Base-by-base conservation (phyloP, 768 basidiomycete species). In the Crucibulum laeve region DNA sequence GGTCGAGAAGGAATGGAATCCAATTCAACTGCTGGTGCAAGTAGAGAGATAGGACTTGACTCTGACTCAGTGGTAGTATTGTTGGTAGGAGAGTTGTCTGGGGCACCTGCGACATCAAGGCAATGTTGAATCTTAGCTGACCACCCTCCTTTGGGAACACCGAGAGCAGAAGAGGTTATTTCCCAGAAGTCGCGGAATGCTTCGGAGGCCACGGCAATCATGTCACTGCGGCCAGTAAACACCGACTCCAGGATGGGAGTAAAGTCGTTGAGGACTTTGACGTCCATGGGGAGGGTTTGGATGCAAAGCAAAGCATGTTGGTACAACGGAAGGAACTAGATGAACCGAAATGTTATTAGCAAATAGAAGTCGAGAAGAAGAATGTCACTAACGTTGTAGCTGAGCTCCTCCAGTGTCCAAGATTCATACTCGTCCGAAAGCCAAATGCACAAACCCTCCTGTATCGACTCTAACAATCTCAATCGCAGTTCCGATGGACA, bases 171-270 rank as follows among this genome's bases (percentile, higher is more conserved):
- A 47, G 71, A 86, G 2, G 69, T 67, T 1, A 64, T 51, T 13
- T 68, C 57, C 87, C 87, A 89, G 55, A 83, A 84, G 23, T 77
- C 76, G 5, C 56, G 56, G 53, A 90, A 87, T 2, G 79, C 69
- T 4, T 78, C 74, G 10, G 60, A 57, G 3, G 73, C 65, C 2
- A 65, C 55, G 0, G 50, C 52, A 3, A 74, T 71, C 42, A 76
- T 80, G 39, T 74, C 71, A 5, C 55, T 43, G 4, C 79, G 71
- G 13, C 79, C 74, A 23, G 53, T 49, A 50, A 91, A 84, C 19
- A 76, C 74, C 2, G 84, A 76, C 47, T 71, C 75, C 5, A 90
- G 53, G 2, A 87, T 52, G 4, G 71, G 57, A 0, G 68, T 63
- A n/a, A 85, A 60, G 1, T 56, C 48, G n/a, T 70, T 64, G 22